A percentile compares a stretch with the other conserved stretches of the same genome.
These are phyloP conservation scores for Apiospora rasikravindrae DNA, from an alignment of 2,329 filamentous ascomycete genomes.

Conservation along the genomic window DNA sequence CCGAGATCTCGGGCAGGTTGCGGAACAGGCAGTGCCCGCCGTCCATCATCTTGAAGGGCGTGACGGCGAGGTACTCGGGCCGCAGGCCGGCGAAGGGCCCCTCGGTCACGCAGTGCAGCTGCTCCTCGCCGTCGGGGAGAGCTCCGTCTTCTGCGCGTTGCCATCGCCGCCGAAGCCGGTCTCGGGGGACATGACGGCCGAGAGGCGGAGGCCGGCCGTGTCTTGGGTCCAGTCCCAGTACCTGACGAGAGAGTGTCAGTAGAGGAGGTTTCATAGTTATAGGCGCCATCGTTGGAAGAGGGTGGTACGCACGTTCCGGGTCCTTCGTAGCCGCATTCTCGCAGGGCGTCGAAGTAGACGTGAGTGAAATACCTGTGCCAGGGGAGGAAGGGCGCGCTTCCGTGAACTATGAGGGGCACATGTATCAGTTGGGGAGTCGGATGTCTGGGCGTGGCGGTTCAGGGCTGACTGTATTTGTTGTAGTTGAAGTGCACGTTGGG, in stretches of 20 bases:
- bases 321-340: constrained; percentile 33
- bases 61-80: constrained; percentile 21
- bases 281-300: background rate
- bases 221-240: constrained; percentile 46
- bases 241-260: background rate
- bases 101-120: constrained; percentile 34
- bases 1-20: constrained; percentile 18
- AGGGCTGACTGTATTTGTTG: constrained; percentile 27
- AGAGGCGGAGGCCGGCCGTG: constrained; percentile 30
- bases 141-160: constrained; percentile 25
- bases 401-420: constrained; percentile 32
- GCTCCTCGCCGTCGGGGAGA: background rate
- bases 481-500: constrained; percentile 33
- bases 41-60: constrained; percentile 22
- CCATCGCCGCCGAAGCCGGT: constrained; percentile 41
- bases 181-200: constrained; percentile 30
- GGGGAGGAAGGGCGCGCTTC: constrained; percentile 37
- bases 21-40: constrained; percentile 30
- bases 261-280: too few relatives aligned
- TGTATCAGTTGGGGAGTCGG: background rate
- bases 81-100: constrained; percentile 38
- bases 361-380: constrained; percentile 44
- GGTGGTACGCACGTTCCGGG: constrained; percentile 1
- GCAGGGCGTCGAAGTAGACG: constrained; percentile 37
- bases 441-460: background rate